A percentile compares a stretch with the other conserved stretches of the same genome.
Evolutionary conservation across 2,329 filamentous ascomycete species (phyloP).

Genomic region (Herpotrichia juniperi): DNA sequence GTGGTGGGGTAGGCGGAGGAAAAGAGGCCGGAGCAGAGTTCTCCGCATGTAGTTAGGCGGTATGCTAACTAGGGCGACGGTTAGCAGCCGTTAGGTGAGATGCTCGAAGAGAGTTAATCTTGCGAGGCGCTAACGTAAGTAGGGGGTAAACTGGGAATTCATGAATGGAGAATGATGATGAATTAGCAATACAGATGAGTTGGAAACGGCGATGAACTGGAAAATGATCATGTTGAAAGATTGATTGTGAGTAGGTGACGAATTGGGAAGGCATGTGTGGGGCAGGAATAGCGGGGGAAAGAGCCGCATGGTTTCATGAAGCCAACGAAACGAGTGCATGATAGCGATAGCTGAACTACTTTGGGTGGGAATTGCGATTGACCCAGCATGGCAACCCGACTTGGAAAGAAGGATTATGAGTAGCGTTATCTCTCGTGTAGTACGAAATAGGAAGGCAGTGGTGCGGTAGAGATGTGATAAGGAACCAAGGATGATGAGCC

Average conservation of each 20-base stretch:
- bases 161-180: too few relatives aligned
- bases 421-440: neutral
- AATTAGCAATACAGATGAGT: too few relatives aligned
- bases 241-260: too few relatives aligned
- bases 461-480: neutral
- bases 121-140: neutral
- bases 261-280: too few relatives aligned
- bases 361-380: neutral
- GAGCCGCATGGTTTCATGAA: too few relatives aligned
- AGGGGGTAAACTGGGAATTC: neutral
- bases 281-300: too few relatives aligned
- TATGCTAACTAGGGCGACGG: constrained; percentile 78
- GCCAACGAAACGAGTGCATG: too few relatives aligned
- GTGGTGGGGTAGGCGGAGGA: constrained; percentile 67
- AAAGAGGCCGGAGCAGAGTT: constrained; percentile 81
- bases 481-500: neutral
- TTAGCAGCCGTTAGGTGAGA: neutral
- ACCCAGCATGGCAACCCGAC: neutral
- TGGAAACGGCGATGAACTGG: too few relatives aligned
- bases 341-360: too few relatives aligned
- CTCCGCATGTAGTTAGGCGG: constrained; percentile 74
- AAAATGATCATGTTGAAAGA: too few relatives aligned
- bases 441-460: neutral
- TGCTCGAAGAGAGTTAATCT: neutral
- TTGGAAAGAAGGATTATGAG: too few relatives aligned